Base-by-base conservation (phyloP, 2,329 filamentous ascomycete species). In the Monilinia fructicola region DNA sequence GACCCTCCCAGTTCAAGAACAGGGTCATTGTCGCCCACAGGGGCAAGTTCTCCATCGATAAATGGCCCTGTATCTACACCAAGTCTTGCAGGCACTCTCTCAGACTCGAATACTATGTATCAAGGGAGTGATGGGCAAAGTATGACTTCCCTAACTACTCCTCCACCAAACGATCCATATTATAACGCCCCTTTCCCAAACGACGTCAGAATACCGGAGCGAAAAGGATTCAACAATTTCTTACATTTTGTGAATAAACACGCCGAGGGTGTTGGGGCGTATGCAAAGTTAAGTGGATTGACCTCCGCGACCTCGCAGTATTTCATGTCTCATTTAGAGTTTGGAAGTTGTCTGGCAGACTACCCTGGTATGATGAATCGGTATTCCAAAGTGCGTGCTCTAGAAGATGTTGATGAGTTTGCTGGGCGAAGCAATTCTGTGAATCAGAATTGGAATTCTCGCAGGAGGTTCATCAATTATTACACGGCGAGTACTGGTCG, bases 381-480 rank as follows among this genome's bases (percentile, higher is more conserved):
- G 35, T 96, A 97, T 77, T 82, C 83, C 31, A 84, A 79, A 53
- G 79, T 97, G 35, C 84, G 91, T 64, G 85, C 83, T 1, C 79
- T 96, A 12, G 92, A 96, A 75, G 88, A 91, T 73, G 80, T 87
- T 5, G 84, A 91, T 66, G 86, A 89, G 69, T 72, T 84, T 1
- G 77, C 71, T 28, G 63, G 54, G 74, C 60, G 69, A 72, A 54
- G 64, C 69, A 55, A 71, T 23, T 38, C 67, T 66, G 70, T 68
- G 21, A 66, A 73, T 66, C 69, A 73, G 62, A 63, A 66, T 54
- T 59, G 53, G 70, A 79, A 79, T 2, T 79, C 81, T 2, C 82
- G 89, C 63, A 85, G 95, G 14, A 84, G 92, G 21, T 97, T 97
- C 73, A 83, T 92, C 67, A 97, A 97, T 75, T 97, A 96, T 76